Evolutionary conservation across 2,329 filamentous ascomycete species (phyloP), one percentile per base, ranked within the genome.

Genomic region (Arthrobotrys entomopaga): DNA sequence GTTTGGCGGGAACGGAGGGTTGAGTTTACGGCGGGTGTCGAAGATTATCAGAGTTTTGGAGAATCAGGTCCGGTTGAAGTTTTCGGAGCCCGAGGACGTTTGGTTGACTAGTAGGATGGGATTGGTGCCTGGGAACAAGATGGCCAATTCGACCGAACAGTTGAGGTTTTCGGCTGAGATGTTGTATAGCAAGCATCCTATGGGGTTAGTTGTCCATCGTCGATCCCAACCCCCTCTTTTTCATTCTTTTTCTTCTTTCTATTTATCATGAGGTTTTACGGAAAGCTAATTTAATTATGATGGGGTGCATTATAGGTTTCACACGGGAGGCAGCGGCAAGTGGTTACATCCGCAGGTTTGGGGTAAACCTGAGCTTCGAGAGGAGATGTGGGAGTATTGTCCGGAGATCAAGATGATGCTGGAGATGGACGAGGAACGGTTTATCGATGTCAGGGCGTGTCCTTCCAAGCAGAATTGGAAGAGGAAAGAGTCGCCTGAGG

Each of bases 381-480:
- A 82, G 72, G 83, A 86, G 72, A 84, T 87, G 48, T 87, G 84
- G 83, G 81, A 83, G 26, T 87, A 87, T 79, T 87, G 86, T 72
- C 86, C 86, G 0, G 86, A 88, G 78, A 82, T 87, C 29, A 87
- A 87, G 81, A 85, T 87, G 82, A 86, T 83, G 52, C 79, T 87
- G 26, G 80, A 81, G 57, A 87, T 87, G 86, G 85, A 87, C 75
- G 83, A 83, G 5, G 84, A 84, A 49, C 81, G 83, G 73, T 73
- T 61, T 29, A 57, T 73, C 19, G 56, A 60, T 24, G 86, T 82
- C 73, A 82, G 87, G 3, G 85, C 84, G 0, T 85, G 85, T 5
- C 77, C 82, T 6, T 86, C 85, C 75, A 79, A 82, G 40, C 77
- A 79, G 3, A 79, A 80, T 42, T 86, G 84, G 85, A 85, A 85